phyloP scores from a whole-genome alignment of 179 eudicot genomes.

The Pouteria campechiana region DNA sequence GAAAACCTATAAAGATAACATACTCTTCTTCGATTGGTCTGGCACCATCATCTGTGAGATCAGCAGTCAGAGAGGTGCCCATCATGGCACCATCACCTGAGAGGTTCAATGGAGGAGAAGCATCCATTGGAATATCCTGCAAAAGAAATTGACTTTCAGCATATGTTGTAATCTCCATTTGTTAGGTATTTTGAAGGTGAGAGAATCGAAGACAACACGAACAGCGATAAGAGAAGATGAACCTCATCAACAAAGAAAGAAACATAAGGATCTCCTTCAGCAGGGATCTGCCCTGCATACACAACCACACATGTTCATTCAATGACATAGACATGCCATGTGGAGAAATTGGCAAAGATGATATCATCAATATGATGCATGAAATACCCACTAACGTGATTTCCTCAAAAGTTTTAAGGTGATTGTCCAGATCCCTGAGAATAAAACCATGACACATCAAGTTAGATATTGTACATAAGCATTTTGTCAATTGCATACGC shows the following conservation, averaged over 20 bases:
- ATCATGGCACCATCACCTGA: slow-evolving; percentile 14
- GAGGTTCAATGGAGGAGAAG: not conserved
- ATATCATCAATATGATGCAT: not conserved
- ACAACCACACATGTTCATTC: too few species aligned
- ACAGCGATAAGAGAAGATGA: slow-evolving; percentile 5
- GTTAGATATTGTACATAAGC: not conserved
- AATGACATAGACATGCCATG: not conserved
- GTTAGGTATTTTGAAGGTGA: not conserved
- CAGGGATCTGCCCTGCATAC: slow-evolving; percentile 43
- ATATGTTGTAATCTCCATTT: not conserved
- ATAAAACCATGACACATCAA: not conserved
- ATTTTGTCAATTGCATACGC: too few species aligned
- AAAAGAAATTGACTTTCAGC: not conserved
- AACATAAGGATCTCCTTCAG: slow-evolving; percentile 44
- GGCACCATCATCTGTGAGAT: slow-evolving; percentile 12
- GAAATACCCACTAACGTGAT: slow-evolving; percentile 52
- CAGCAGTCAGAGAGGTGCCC: slow-evolving; percentile 9
- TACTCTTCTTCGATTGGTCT: slow-evolving; percentile 45
- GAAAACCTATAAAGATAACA: not conserved
- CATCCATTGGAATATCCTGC: not conserved
- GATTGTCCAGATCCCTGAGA: slow-evolving; percentile 42
- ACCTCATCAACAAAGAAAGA: slow-evolving; percentile 61
- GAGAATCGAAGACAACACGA: not conserved
- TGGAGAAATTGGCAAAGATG: not conserved
- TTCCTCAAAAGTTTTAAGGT: slow-evolving; percentile 45